phyloP scores from a whole-genome alignment of 2,329 filamentous ascomycete genomes.

The Colletotrichum sp. region DNA sequence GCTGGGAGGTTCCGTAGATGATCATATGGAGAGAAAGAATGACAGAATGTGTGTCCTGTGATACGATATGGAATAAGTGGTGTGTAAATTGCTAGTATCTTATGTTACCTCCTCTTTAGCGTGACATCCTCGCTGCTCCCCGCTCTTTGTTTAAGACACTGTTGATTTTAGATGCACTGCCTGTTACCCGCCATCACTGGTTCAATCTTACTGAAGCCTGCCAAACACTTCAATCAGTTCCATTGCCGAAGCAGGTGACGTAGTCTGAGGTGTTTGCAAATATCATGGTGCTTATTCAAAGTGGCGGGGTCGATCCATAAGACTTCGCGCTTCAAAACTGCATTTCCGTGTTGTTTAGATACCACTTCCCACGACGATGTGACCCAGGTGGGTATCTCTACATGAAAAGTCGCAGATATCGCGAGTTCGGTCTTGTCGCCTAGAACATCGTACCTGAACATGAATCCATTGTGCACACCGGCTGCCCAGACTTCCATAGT shows the following conservation, averaged over 20 bases:
- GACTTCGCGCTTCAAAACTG: background rate
- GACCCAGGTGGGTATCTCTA: background rate
- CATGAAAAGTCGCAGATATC: background rate
- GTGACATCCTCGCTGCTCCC: accelerated
- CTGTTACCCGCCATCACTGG: too few relatives aligned
- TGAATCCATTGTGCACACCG: background rate
- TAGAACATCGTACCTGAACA: background rate
- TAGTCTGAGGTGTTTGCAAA: background rate
- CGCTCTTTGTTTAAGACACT: too few relatives aligned
- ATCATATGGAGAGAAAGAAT: too few relatives aligned
- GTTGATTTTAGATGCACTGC: too few relatives aligned
- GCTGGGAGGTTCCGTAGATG: too few relatives aligned
- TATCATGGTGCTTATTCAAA: background rate
- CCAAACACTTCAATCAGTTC: background rate
- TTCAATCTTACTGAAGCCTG: background rate
- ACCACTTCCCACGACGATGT: background rate
- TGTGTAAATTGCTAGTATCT: too few relatives aligned
- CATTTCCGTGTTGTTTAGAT: background rate
- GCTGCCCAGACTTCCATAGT: background rate
- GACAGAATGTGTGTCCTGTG: too few relatives aligned
- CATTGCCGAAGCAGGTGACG: background rate
- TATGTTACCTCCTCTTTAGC: too few relatives aligned
- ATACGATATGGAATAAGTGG: too few relatives aligned
- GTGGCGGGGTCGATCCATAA: background rate
- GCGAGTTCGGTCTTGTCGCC: background rate